Base-by-base conservation (phyloP, 2,329 filamentous ascomycete genomes). In the Aspergillus alliaceus region DNA sequence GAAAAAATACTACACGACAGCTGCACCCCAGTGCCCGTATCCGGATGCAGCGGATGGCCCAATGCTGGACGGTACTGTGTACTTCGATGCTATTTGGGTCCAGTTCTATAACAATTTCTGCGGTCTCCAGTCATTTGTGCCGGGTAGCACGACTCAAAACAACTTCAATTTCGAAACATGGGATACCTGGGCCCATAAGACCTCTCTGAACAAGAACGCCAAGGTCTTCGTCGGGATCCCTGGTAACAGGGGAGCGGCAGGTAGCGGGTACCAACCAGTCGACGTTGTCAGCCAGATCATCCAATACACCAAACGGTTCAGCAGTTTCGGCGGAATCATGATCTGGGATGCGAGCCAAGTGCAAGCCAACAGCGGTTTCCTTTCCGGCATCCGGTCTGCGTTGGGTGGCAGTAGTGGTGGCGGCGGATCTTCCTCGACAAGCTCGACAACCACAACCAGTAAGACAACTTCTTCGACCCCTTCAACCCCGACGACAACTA, bases 81-180 rank as follows among this genome's bases (percentile, higher is more conserved):
- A 71, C 15, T 83, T 88, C 59, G 86, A 88, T 68, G 84, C 83
- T 25, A 71, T 88, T 61, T 83, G 82, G 72, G 80, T 88, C 29
- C 86, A 89, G 71, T 88, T 88, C 72, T 88, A 88, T 72, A 88
- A 88, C 78, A 89, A 88, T 77, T 84, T 76, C 68, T 90, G 88
- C 70, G 85, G 86, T n/a, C 73, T 84, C 1, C 71, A 77, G 58
- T 79, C 78, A 24, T 90, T 80, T 73, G 65, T 74, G 1, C 56
- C 74, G 0, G 81, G 80, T 3, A 59, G 75, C 1, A 53, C 63
- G 11, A 75, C 70, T 0, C 83, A 84, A 66, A 77, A 74, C 53
- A 82, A 80, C 62, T 89, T 84, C 75, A 87, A 89, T 74, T 84
- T 87, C 61, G 75, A 74, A 22, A 80, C 79, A 22, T 90, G 87